These are phyloP conservation scores for Dentipellis fragilis DNA, from an alignment of 768 basidiomycete genomes.

Conservation along the genomic window DNA sequence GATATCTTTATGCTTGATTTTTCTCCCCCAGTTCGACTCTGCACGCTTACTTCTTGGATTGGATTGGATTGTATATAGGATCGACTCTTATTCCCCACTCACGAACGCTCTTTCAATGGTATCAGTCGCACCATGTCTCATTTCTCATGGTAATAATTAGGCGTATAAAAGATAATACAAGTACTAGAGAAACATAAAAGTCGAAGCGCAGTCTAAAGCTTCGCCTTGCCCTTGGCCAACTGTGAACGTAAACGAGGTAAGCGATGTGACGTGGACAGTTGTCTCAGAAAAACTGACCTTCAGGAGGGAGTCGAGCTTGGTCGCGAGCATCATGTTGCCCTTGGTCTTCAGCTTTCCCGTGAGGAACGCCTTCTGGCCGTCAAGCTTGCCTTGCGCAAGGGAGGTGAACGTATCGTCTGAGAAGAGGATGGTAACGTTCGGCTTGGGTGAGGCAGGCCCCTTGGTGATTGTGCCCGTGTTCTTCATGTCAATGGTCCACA, in stretches of 20 bases:
- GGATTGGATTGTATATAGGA: not conserved
- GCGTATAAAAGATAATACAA: not conserved
- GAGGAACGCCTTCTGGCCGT: constrained; percentile 95
- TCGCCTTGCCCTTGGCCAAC: constrained; percentile 10
- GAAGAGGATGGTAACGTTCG: constrained; percentile 76
- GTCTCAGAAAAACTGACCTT: constrained; percentile 38
- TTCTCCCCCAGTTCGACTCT: not conserved
- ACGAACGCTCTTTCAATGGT: not conserved
- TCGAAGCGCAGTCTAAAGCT: constrained; percentile 4
- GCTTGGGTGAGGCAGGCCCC: constrained; percentile 42
- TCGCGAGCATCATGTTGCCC: constrained; percentile 90
- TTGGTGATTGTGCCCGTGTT: constrained; percentile 68
- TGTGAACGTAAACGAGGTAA: not conserved
- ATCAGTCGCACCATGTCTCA: too few relatives aligned
- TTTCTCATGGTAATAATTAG: not conserved
- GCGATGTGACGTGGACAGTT: not conserved
- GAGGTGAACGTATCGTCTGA: constrained; percentile 67
- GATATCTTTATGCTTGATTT: constrained; percentile 8
- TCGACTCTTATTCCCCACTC: not conserved
- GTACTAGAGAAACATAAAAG: not conserved
- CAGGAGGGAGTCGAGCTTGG: constrained; percentile 78
- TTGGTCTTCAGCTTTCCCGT: constrained; percentile 87
- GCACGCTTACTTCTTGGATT: not conserved
- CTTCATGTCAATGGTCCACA: constrained; percentile 94
- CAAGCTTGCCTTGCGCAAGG: constrained; percentile 70